Base-by-base conservation (phyloP, 2,329 filamentous ascomycete genomes). In the Plectosphaerella plurivora region DNA sequence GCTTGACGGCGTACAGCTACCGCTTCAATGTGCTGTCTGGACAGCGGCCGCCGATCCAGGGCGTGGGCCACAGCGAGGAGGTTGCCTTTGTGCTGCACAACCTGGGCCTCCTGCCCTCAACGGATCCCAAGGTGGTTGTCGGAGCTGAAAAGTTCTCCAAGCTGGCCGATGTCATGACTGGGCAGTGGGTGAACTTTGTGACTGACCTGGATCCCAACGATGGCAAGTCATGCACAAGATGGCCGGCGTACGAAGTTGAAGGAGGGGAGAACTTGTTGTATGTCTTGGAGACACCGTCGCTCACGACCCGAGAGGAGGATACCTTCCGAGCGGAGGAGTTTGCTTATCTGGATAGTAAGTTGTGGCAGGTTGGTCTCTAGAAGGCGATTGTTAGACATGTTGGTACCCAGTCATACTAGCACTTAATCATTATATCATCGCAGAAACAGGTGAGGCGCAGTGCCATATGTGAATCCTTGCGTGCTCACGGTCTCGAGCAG, bases 1-100 rank as follows among this genome's bases (percentile, higher is more conserved):
- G 69, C 14, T 59, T 81, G 2, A 69, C 76, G 18, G 78, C 79
- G 7, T 86, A 82, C 68, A 79, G 76, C 48, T 79, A 78, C 65
- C 67, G 71, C 37, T 78, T 77, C 56, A 68, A 78, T 52, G 72
- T 75, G 9, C 49, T 57, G 2, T n/a, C 37, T 2, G 37, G 37
- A 9, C 15, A 41, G 15, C 12, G 37, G 12, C 37, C 37, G 15
- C 12, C 41, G 4, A 53, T 56, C 45, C 57, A 58, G 1, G 41
- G 41, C 10, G 5, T n/a, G 7, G 16, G n/a, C 2, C 41, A 44
- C 41, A 20, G 9, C 8, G 41, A 9, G n/a, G 41, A 44, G 41
- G 18, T 44, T 5, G n/a, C 41, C 2, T 44, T 44, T 39, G 16
- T 16, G 9, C 7, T 39, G 10, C 37, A 14, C 41, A 20, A 18